Evolutionary conservation across 352 stramenopile genomes (phyloP), one percentile per base, ranked within the genome.

Genomic region (Phytopythium kandeliae): DNA sequence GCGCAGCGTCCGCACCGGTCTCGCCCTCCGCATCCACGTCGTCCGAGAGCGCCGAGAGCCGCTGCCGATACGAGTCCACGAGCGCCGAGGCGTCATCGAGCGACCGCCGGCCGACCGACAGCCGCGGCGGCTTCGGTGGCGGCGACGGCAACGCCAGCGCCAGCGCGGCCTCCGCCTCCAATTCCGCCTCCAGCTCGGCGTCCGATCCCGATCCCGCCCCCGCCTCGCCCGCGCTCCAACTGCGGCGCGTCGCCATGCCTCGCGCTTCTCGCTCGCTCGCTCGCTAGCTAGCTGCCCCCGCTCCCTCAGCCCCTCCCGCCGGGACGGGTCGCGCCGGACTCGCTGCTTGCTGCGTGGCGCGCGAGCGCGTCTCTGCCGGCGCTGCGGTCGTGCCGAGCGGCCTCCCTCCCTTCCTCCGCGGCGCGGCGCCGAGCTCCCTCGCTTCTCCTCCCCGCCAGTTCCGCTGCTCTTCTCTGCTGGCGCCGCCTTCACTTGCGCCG

Each of bases 61-160:
- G 19, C 30, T 21, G 33, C 8, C 30, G 44, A 17, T 37, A 37
- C 44, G 44, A 12, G 44, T 50, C 44, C n/a, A 19, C 44, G 44
- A 40, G 28, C 44, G 26, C 28, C n/a, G 28, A 28, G 44, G 7
- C 13, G 2, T 11, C 40, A 12, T 45, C 40, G n/a, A 45, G 40
- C 37, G 37, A 15, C 8, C 43, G 28, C 24, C 25, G 31, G 12
- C 43, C 25, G 25, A 49, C 26, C 44, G 44, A 37, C 44, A 40
- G 44, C 17, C 44, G 44, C 28, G 17, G 44, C 17, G 44, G 44
- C 28, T 40, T 40, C 25, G 44, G 44, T 30, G 30, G 28, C 26
- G 59, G 67, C 4, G 65, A 68, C 13, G 60, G 60, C 6, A 58
- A 53, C 12, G 52, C 61, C 19, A 61, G 56, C 25, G 51, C 44